Conservation (phyloP, 768 basidiomycete genomes). For the Collybiopsis luxurians region DNA sequence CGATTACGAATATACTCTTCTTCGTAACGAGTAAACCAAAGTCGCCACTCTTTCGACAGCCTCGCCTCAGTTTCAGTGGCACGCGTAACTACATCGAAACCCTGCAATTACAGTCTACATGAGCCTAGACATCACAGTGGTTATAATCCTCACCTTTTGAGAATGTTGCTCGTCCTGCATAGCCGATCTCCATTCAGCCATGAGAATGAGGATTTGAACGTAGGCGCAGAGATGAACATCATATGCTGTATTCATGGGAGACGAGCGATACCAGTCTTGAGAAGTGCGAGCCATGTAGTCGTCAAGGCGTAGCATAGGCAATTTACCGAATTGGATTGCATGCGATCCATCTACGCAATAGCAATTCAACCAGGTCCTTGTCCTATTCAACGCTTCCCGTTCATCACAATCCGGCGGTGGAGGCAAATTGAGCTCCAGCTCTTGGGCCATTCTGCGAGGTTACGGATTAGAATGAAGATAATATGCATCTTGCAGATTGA, state of each 20-base stretch:
- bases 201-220: slow-evolving; percentile 47
- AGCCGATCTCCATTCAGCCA: slow-evolving; percentile 41
- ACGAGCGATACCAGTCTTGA: slow-evolving; percentile 45
- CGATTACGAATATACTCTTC: slow-evolving; percentile 33
- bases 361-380: slow-evolving; percentile 74
- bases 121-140: too few species aligned
- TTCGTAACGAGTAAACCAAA: slow-evolving; percentile 40
- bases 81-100: slow-evolving; percentile 28
- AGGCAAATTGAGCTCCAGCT: slow-evolving; percentile 64
- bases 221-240: slow-evolving; percentile 51
- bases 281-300: slow-evolving; percentile 56
- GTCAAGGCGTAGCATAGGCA: slow-evolving; percentile 62
- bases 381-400: slow-evolving; percentile 67
- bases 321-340: slow-evolving; percentile 75
- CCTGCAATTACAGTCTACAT: slow-evolving; percentile 19
- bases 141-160: too few species aligned
- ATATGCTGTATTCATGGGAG: slow-evolving; percentile 34
- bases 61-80: slow-evolving; percentile 36
- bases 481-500: not conserved
- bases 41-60: slow-evolving; percentile 33
- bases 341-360: slow-evolving; percentile 74
- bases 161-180: slow-evolving; percentile 9
- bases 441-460: slow-evolving; percentile 60
- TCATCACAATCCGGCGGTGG: slow-evolving; percentile 47
- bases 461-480: not conserved